Base-by-base conservation (phyloP, 106 monocot species). In the Acorus gramineus region DNA sequence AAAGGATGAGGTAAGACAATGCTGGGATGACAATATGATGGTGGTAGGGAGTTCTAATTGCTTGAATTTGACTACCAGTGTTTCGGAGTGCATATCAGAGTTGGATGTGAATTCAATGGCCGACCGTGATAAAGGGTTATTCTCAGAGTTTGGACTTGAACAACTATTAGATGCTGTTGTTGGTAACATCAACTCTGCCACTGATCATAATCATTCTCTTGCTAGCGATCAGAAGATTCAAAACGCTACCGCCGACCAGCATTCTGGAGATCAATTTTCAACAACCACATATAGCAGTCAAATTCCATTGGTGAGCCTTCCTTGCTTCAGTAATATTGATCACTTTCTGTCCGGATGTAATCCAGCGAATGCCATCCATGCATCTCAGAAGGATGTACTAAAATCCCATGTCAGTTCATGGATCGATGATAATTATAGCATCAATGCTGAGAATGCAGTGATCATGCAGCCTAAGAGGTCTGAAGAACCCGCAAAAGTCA, bases 351-450 rank as follows among this genome's bases (percentile, higher is more conserved):
- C 78, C 46, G 59, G 61, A 55, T 59, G 50, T 45, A 73, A 56
- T 43, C 44, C 53, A 4, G 78, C 77, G 44, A 73, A 70, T 7
- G 53, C 67, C 42, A 63, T 61, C 10, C 63, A 53, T 66, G 74
- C 45, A 60, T 55, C 80, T 63, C 53, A 57, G 8, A 71, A 47
- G 3, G 60, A 75, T 55, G n/a, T 45, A 11, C 42, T 42, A 14
- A 65, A 63, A 51, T 69, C 78, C 4, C 55, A 64, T 46, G 42
- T 60, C 11, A 61, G 44, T 76, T 59, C 79, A n/a, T 80, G 69
- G 74, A 72, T 82, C 57, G 82, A 76, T 53, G 86, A 82, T 56
- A 59, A 78, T 70, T 64, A 75, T 62, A 79, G 81, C 62, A 74
- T 78, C 72, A 84, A 84, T 70, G 73, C 68, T 62, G 77, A 68